Evolutionary conservation across 2,329 filamentous ascomycete species (phyloP).

Genomic region (Diaporthe batatas): DNA sequence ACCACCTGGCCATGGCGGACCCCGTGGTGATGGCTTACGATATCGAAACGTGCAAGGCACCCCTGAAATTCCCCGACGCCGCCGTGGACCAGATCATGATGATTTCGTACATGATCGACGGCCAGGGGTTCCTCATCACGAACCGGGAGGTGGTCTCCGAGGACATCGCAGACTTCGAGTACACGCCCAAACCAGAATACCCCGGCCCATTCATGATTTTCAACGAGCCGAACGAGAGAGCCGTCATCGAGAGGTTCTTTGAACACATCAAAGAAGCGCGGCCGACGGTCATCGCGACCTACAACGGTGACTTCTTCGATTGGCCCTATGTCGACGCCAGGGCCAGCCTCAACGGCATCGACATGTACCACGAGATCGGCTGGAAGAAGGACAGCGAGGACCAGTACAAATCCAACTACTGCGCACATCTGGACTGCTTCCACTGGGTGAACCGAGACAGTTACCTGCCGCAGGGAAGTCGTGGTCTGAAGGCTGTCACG

Average conservation of each 20-base stretch:
- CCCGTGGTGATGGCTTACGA: slow-evolving; percentile 99
- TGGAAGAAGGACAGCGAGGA: slow-evolving; percentile 97
- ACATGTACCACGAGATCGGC: slow-evolving; percentile 99
- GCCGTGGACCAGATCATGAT: slow-evolving; percentile 99
- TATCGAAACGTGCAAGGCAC: slow-evolving; percentile 97
- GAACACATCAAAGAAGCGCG: slow-evolving; percentile 93
- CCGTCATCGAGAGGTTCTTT: slow-evolving; percentile 91
- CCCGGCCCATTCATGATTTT: slow-evolving; percentile 97
- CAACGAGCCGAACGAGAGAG: slow-evolving; percentile 95
- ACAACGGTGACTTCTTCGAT: slow-evolving; percentile 99
- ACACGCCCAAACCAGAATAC: slow-evolving; percentile 97
- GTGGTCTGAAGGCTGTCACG: slow-evolving; percentile 96
- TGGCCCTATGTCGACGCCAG: slow-evolving; percentile 98
- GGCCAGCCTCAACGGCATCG: slow-evolving; percentile 93
- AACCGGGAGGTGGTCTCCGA: slow-evolving; percentile 98
- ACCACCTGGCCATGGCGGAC: slow-evolving; percentile 89
- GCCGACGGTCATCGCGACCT: slow-evolving; percentile 98
- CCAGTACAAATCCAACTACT: slow-evolving; percentile 95
- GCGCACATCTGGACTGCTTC: slow-evolving; percentile 99
- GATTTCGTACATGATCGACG: slow-evolving; percentile 99
- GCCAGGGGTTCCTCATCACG: slow-evolving; percentile 96
- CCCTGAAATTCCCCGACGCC: slow-evolving; percentile 96
- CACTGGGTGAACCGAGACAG: slow-evolving; percentile 99
- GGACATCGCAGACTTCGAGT: slow-evolving; percentile 97
- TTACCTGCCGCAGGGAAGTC: slow-evolving; percentile 95